Evolutionary conservation across 208 protist species (phyloP), one percentile per base, ranked within the genome.

Genomic region (Acanthamoeba triangularis): DNA sequence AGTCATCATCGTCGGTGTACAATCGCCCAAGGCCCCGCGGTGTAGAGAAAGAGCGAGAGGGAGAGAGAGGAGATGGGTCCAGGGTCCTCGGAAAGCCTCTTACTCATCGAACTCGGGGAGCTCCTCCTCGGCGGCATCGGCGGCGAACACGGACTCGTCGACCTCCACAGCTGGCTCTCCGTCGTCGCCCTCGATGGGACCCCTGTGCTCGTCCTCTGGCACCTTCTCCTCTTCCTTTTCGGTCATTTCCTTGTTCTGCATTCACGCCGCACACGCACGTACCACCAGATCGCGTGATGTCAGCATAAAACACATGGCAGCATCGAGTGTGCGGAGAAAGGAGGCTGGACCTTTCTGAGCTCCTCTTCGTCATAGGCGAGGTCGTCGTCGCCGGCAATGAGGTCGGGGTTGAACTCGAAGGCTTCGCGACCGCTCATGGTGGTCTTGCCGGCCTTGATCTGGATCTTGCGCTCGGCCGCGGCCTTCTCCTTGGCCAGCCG

Each of bases 381-480:
- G 61, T 96, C 96, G 35, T 98, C 98, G 88, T 98, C 98, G 74
- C 97, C 97, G 47, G 96, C 94, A 90, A 98, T 97, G 5, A 98
- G 52, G 65, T 98, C 97, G 56, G 97, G 96, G 61, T 98, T 98
- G 74, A 96, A 98, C 28, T 80, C 52, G 93, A 98, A 98, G 91
- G 98, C 96, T 67, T 98, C 98, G 85, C 97, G 96, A 84, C 98
- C 98, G 87, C 88, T 97, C 82, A 97, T 97, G 20, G 65, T 63
- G 8, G 80, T 94, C 80, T 96, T 96, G 35, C 96, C 97, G 14
- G 95, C 93, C 59, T 96, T 96, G 37, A 96, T 97, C 78, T 95
- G 84, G 28, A 93, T 76, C 80, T 97, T 95, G 23, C 94, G 85
- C 14, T 80, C 74, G 3, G 76, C 87, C 6, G 95, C 94, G 33